phyloP scores from a whole-genome alignment of 768 basidiomycete species.

The Agaricus blazei region DNA sequence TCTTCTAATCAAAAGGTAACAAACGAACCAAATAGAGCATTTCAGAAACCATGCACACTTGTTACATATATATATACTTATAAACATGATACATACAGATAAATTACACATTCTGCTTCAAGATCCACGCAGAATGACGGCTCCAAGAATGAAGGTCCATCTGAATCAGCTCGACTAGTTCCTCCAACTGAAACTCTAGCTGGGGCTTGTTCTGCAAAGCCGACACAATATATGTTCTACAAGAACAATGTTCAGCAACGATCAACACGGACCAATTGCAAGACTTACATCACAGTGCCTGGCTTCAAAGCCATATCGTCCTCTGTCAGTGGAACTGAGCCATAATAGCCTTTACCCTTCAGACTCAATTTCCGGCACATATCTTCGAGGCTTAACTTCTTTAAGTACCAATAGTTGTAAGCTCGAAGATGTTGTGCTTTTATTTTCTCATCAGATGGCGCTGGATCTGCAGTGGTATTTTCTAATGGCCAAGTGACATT shows the following conservation, averaged over 20 bases:
- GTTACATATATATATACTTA: too few relatives aligned
- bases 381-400: conserved; percentile 20
- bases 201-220: conserved; percentile 23
- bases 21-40: too few relatives aligned
- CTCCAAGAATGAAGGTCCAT: conserved; percentile 6
- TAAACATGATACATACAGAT: too few relatives aligned
- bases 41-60: too few relatives aligned
- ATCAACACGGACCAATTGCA: background rate
- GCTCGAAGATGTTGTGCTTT: conserved; percentile 26
- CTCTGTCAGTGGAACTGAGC: background rate
- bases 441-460: conserved; percentile 3
- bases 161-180: background rate
- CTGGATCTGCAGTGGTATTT: background rate
- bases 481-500: background rate
- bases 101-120: background rate
- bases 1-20: too few relatives aligned
- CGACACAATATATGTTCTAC: conserved; percentile 26
- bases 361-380: conserved; percentile 24
- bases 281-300: conserved; percentile 27
- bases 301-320: conserved; percentile 18
- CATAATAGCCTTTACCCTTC: conserved; percentile 4
- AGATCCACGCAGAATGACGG: background rate
- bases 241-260: background rate
- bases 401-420: conserved; percentile 27
- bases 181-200: background rate